Percentiles rank a stretch among this genome's conserved stretches.
These are phyloP conservation scores for Linum lewisii DNA, from an alignment of 345 rosid species.

Conservation along the genomic window DNA sequence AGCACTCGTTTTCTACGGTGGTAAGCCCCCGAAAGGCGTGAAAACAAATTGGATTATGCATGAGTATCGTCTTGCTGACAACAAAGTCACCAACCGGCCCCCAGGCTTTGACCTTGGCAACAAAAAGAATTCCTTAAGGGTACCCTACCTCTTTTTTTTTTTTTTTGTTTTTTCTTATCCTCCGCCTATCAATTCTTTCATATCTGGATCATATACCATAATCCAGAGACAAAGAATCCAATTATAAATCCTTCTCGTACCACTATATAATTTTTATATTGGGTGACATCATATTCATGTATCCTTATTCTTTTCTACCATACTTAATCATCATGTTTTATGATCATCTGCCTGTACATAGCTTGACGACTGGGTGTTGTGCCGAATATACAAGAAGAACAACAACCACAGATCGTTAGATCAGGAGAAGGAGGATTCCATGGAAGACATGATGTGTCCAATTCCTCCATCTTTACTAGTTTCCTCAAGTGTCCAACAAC, in stretches of 20 bases:
- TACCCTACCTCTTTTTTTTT: conserved; percentile 11
- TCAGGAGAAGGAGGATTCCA: conserved; percentile 48
- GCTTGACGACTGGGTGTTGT: conserved; percentile 98
- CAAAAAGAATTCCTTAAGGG: conserved; percentile 86
- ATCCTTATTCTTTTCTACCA: no score
- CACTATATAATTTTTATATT: no score
- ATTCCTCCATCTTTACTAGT: conserved; percentile 32
- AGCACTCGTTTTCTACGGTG: conserved; percentile 30
- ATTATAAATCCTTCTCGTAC: no score
- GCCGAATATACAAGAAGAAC: conserved; percentile 85
- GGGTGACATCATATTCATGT: not conserved
- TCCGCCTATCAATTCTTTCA: not conserved
- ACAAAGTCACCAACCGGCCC: conserved; percentile 38
- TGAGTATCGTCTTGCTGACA: conserved; percentile 23
- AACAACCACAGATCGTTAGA: conserved; percentile 37
- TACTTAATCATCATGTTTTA: not conserved
- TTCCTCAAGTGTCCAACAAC: not conserved
- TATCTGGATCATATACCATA: not conserved
- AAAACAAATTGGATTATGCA: conserved; percentile 33
- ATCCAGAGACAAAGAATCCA: no score
- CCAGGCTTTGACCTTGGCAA: conserved; percentile 52
- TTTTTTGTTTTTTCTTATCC: not conserved
- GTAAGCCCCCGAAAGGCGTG: conserved; percentile 26
- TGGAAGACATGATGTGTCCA: conserved; percentile 42
- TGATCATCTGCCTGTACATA: conserved; percentile 10